A percentile compares a stretch with the other conserved stretches of the same genome.
phyloP scores from a whole-genome alignment of 2,329 filamentous ascomycete species.

The Hysterium pulicare region DNA sequence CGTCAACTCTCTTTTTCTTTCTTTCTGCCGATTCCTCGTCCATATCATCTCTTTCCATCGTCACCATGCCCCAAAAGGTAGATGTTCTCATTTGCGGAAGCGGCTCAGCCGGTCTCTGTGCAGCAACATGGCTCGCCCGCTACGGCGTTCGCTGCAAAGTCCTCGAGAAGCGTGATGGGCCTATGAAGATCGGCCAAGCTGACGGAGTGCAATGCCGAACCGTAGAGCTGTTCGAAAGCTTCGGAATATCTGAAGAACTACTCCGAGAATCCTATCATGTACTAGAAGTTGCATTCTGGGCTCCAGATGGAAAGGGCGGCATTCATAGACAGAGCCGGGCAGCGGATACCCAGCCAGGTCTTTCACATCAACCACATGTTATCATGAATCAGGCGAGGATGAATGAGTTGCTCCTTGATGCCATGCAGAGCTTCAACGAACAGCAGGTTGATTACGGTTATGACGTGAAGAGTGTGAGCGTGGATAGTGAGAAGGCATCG shows the following conservation, averaged over 20 bases:
- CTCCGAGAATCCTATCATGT: slow-evolving; percentile 66
- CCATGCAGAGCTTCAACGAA: slow-evolving; percentile 45
- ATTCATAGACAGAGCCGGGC: slow-evolving; percentile 50
- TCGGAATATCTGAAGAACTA: slow-evolving; percentile 61
- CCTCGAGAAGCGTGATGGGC: slow-evolving; percentile 55
- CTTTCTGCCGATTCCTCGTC: not conserved
- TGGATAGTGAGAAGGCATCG: slow-evolving; percentile 43
- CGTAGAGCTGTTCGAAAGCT: slow-evolving; percentile 70
- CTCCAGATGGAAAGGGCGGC: slow-evolving; percentile 22
- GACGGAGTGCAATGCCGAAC: slow-evolving; percentile 65
- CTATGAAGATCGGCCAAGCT: slow-evolving; percentile 58
- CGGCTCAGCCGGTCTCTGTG: slow-evolving; percentile 61
- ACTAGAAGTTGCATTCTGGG: slow-evolving; percentile 58
- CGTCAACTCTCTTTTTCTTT: not conserved
- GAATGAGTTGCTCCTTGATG: slow-evolving; percentile 56
- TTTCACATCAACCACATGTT: slow-evolving; percentile 63
- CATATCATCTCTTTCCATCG: slow-evolving; percentile 6
- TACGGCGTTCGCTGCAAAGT: slow-evolving; percentile 56
- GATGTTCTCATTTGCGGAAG: slow-evolving; percentile 61
- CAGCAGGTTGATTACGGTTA: slow-evolving; percentile 55
- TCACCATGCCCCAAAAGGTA: not conserved
- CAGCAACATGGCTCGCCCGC: slow-evolving; percentile 59
- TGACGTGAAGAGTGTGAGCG: slow-evolving; percentile 49
- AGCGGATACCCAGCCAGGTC: slow-evolving; percentile 56
- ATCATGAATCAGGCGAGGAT: slow-evolving; percentile 70